Base-by-base conservation (phyloP, 2,329 filamentous ascomycete genomes). In the Chaetomiaceae sp. region DNA sequence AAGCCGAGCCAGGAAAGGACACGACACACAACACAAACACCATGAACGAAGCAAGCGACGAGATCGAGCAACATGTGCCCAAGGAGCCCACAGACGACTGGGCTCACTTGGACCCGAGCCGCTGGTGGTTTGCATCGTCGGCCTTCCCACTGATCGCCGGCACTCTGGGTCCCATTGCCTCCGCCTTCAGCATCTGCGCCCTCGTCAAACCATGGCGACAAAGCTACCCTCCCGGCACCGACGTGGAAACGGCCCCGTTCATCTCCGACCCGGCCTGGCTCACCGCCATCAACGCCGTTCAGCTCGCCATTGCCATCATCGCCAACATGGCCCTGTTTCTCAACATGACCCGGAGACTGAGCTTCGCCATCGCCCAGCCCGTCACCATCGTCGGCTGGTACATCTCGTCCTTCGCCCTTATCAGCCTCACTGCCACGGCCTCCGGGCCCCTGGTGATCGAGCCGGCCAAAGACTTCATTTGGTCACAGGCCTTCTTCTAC, bases 401-500 rank as follows among this genome's bases (percentile, higher is more conserved):
- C 57, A 67, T 82, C 35, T 84, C 82, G 0, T 73, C 81, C 16
- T 66, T 88, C 60, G 73, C 87, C 13, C 81, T 89, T 8, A 74
- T 85, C 3, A 77, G 83, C 2, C 84, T 89, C 1, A 74, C 75
- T 14, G 79, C 80, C 10, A 86, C 89, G 56, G 76, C 87, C 4
- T 66, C 79, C 1, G 84, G 86, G 10, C 77, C 78, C 0, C 67
- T 84, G 1, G 54, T 66, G 1, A 71, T 59, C 2, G 58, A 68
- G 53, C 74, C 61, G 43, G 65, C 44, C 62, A 72, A 49, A 55
- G 76, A 73, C 57, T 85, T 87, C 56, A 72, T 82, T 42, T 82
- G 78, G 75, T 89, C 87, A 0, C 87, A 95, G 66, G 89, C 88
- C 1, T 96, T 87, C 63, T 96, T 85, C 77, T 95, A 95, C 63